These are phyloP conservation scores for Sugiyamaella castrensis DNA, from an alignment of 1,139 yeast species.

Conservation along the genomic window DNA sequence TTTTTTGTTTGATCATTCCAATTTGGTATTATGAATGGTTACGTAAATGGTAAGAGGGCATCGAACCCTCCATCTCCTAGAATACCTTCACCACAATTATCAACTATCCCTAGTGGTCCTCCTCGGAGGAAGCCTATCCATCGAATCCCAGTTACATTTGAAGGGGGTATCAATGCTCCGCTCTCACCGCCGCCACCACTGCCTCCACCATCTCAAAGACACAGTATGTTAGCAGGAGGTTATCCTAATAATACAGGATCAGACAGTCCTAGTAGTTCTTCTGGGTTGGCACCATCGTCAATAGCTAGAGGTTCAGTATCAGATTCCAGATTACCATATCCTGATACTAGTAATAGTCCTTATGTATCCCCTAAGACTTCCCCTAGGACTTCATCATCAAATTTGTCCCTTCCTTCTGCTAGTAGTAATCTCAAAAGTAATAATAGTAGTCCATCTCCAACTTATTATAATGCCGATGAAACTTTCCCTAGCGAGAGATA, in stretches of 20 bases:
- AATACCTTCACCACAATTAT: slow-evolving; percentile 15
- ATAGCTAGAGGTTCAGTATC: background rate
- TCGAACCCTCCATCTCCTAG: slow-evolving; percentile 13
- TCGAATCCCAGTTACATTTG: slow-evolving; percentile 19
- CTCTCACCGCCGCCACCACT: slow-evolving; percentile 5
- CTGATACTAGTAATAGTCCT: too few relatives aligned
- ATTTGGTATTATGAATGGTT: slow-evolving; percentile 16
- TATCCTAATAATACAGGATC: background rate
- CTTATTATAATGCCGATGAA: slow-evolving; percentile 11
- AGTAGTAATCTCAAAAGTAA: slow-evolving; percentile 7
- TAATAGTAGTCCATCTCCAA: slow-evolving; percentile 13
- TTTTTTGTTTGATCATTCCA: too few relatives aligned
- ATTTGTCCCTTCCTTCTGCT: slow-evolving; percentile 1
- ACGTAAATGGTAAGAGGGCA: slow-evolving; percentile 21
- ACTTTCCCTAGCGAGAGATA: background rate
- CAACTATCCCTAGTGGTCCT: slow-evolving; percentile 10
- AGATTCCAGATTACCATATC: background rate
- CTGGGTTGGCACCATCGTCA: slow-evolving; percentile 1
- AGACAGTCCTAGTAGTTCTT: background rate
- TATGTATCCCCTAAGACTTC: background rate
- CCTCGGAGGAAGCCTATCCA: slow-evolving; percentile 22
- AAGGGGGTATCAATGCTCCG: background rate
- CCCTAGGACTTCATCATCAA: slow-evolving; percentile 7
- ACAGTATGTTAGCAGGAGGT: slow-evolving; percentile 9
- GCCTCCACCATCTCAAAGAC: slow-evolving; percentile 6